Evolutionary conservation across 768 basidiomycete genomes (phyloP), one percentile per base, ranked within the genome.

Genomic region (Russula virescens): DNA sequence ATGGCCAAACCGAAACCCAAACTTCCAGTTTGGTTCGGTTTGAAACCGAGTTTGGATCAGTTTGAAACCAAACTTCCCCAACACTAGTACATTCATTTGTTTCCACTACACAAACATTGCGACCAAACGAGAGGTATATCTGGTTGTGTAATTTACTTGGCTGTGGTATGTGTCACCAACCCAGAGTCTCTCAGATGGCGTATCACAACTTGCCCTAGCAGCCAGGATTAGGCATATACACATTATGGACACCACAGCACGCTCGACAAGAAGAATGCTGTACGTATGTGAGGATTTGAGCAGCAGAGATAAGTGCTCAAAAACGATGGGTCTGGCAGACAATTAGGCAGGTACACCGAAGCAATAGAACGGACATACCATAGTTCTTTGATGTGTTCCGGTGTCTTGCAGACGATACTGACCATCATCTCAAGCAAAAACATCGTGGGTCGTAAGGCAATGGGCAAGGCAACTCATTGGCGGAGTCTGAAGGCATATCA

Each of bases 391-490:
- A 98, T 87, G 68, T 87, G 81, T 63, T 86, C 82, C 9, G 87
- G 82, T 1, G 88, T 83, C 62, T 91, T 85, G 65, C 83, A 86
- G 2, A 89, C 81, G 45, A 98, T 85, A 73, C 93, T 96, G 66
- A 93, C 86, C 88, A 98, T 96, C 54, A 85, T 91, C 74, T 99
- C 97, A 64, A 98, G 75, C 42, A 98, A 84, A 75, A 98, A 96
- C 1, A 97, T 87, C 9, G 94, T 13, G 97, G 94, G 72, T 99
- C 97, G 69, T 98, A 99, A 13, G 95, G 85, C 10, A 96, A 75
- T 55, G 87, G 81, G 57, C 55, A 62, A 35, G 78, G 81, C 2
- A 75, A 70, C 6, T 72, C 77, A 28, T 81, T 81, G 70, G 75
- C 75, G 21, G 77, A 70, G 2, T 75, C 69, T 16, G 70, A 65